A percentile compares a stretch with the other conserved stretches of the same genome.
Evolutionary conservation across 2,329 filamentous ascomycete genomes (phyloP).

Genomic region (Sarocladium oryzae): DNA sequence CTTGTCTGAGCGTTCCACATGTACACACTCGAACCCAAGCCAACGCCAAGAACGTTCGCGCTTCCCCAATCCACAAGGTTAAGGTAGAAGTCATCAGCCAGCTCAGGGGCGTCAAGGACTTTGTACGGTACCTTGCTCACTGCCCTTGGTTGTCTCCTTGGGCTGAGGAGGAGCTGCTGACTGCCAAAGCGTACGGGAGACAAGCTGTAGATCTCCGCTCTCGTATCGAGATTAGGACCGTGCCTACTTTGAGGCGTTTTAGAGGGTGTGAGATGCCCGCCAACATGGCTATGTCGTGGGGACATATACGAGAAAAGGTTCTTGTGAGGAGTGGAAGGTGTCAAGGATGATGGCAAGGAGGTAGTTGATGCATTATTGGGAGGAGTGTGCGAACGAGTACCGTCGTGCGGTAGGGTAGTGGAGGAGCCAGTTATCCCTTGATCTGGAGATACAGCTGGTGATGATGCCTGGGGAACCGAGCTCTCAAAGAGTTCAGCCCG

Average conservation of each 20-base stretch:
- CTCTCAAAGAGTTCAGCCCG: conserved; percentile 89
- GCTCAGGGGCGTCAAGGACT: conserved; percentile 89
- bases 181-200: conserved; percentile 91
- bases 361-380: conserved; percentile 58
- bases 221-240: conserved; percentile 80
- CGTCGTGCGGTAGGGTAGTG: conserved; percentile 52
- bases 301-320: conserved; percentile 93
- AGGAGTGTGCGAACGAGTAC: conserved; percentile 73
- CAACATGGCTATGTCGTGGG: conserved; percentile 59
- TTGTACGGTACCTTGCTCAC: conserved; percentile 98
- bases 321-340: conserved; percentile 93
- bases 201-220: conserved; percentile 89
- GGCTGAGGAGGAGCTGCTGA: conserved; percentile 87
- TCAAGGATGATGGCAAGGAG: conserved; percentile 66
- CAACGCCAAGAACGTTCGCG: conserved; percentile 88
- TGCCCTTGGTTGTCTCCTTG: conserved; percentile 78
- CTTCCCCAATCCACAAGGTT: conserved; percentile 98
- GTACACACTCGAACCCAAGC: conserved; percentile 87
- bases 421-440: conserved; percentile 41
- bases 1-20: conserved; percentile 96
- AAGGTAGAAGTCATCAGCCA: conserved; percentile 96
- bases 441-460: conserved; percentile 56
- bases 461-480: conserved; percentile 74
- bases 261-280: conserved; percentile 80
- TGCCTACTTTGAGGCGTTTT: conserved; percentile 84